A percentile compares a stretch with the other conserved stretches of the same genome.
Conservation (phyloP, 306 rosid genomes). For the Trifolium pratense region DNA sequence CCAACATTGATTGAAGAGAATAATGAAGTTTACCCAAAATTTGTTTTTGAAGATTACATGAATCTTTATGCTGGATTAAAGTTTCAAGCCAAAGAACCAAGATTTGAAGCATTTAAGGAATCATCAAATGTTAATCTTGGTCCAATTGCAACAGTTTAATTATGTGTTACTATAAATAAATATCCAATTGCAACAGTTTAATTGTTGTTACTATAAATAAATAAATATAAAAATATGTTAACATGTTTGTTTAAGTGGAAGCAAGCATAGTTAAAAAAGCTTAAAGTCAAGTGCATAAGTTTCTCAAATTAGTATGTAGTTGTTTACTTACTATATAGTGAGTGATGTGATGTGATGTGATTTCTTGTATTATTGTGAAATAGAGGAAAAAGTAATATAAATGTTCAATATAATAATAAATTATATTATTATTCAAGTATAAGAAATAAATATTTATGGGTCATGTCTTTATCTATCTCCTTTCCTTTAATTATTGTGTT, state of each 20-base stretch:
- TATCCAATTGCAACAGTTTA: constrained; percentile 29
- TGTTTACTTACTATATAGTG: constrained; percentile 1
- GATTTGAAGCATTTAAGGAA: constrained; percentile 37
- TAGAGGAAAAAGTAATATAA: neutral
- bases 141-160: constrained; percentile 31
- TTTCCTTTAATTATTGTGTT: constrained; percentile 19
- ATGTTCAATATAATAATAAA: neutral
- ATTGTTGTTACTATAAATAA: constrained; percentile 7
- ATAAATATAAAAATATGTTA: neutral
- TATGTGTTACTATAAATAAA: constrained; percentile 8
- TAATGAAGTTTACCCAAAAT: constrained; percentile 34
- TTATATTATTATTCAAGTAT: neutral
- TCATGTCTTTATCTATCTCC: neutral
- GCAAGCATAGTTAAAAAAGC: neutral
- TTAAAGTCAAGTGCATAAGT: constrained; percentile 8
- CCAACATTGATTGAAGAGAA: constrained; percentile 24
- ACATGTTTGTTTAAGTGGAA: constrained; percentile 21
- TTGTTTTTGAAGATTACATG: constrained; percentile 40
- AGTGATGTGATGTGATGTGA: neutral
- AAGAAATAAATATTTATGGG: neutral
- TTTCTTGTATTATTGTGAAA: neutral
- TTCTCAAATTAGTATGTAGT: constrained; percentile 11
- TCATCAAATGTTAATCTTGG: constrained; percentile 24
- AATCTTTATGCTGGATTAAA: constrained; percentile 24
- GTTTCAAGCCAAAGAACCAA: constrained; percentile 37